Evolutionary conservation across 768 basidiomycete species (phyloP).

Genomic region (Tylopilus subfusipes): DNA sequence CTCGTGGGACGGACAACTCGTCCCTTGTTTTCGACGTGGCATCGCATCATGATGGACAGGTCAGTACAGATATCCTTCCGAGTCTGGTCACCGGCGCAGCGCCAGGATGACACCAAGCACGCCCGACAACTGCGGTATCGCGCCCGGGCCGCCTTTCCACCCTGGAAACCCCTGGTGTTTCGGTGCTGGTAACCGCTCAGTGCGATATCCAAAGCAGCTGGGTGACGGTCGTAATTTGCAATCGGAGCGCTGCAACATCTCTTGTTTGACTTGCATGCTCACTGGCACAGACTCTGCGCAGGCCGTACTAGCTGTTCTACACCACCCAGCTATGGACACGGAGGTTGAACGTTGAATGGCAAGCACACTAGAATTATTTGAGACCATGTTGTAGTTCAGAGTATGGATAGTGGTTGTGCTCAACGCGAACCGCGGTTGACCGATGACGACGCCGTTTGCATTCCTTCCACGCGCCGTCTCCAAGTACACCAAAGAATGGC

Average conservation of each 20-base stretch:
- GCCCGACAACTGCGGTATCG: conserved; percentile 17
- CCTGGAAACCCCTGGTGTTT: not conserved
- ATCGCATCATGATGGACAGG: not conserved
- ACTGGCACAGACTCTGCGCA: not conserved
- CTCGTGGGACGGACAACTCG: not conserved
- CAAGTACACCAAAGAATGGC: conserved; percentile 30
- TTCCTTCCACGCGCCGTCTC: conserved; percentile 49
- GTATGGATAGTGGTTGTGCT: no score
- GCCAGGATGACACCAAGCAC: conserved; percentile 28
- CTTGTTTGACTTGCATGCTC: not conserved
- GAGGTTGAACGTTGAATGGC: no score
- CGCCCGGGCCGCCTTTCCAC: conserved; percentile 17
- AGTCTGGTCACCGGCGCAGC: not conserved
- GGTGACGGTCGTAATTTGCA: conserved; percentile 31
- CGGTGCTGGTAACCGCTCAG: conserved; percentile 17
- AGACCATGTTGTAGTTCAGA: not conserved
- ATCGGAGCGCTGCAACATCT: conserved; percentile 14
- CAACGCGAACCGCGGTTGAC: no score
- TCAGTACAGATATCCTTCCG: not conserved
- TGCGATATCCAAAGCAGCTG: conserved; percentile 10
- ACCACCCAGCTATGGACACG: no score
- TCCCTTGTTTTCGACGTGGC: not conserved
- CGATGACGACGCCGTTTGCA: conserved; percentile 34
- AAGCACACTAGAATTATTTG: not conserved
- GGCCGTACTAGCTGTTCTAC: no score